Evolutionary conservation across 306 rosid species (phyloP), one percentile per base, ranked within the genome.

Genomic region (Fragaria ananassa): DNA sequence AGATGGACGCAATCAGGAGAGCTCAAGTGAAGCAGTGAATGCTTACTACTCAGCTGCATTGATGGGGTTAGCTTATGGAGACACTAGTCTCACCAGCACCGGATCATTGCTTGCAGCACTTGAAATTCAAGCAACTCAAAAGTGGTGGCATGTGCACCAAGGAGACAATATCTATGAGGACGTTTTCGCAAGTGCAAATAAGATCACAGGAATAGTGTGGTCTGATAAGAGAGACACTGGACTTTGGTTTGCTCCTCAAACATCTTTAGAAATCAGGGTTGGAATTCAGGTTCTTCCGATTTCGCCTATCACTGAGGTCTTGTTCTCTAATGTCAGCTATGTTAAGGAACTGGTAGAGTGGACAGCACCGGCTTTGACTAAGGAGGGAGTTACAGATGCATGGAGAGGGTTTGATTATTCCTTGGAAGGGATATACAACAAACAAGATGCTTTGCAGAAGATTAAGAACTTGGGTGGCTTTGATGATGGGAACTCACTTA

Each of bases 401-500:
- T 91, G 96, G 96, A 89, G 81, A 66, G 96, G 96, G 19, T 91
- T 91, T 80, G 53, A 70, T 0, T 84, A 85, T 49, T 31, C 91
- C 0, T 68, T 91, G 81, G 83, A 88, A 76, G 97, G 91, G 11
- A 3, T 86, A 71, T 89, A 81, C 78, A 91, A 89, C 51, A 86
- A 78, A n/a, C 79, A 82, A 49, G 75, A 67, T 61, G 95, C 90
- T 21, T 45, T 91, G 88, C 69, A 74, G 68, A 86, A 82, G 80
- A 78, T 85, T 0, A 76, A 71, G 71, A 81, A 69, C 46, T 85
- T 91, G 85, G 81, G n/a, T 9, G 88, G 86, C 45, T 85, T 72
- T 57, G 97, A 91, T 73, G 97, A 82, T 67, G 97, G 97, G 7
- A 88, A 88, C 73, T 89, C 97, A 0, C 88, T 86, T 23, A 85